phyloP scores from a whole-genome alignment of 78 protist species.

The Polysphondylium violaceum region DNA sequence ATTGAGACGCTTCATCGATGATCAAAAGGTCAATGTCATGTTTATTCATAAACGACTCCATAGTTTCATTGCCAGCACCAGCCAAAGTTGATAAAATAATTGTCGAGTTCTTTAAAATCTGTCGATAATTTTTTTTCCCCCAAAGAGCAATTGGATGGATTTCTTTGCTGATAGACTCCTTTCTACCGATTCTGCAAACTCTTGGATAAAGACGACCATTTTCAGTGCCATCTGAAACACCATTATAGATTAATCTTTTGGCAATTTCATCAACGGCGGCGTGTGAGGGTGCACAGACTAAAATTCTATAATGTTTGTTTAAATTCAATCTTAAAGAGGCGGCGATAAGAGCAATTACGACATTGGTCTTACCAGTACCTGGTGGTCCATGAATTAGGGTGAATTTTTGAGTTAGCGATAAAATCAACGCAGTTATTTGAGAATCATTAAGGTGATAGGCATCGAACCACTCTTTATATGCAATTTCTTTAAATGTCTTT shows the following conservation, averaged over 20 bases:
- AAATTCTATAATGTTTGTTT: constrained; percentile 1
- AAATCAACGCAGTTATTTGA: no score
- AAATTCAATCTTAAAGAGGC: background rate
- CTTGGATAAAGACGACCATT: no score
- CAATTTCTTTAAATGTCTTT: no score
- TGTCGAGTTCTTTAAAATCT: background rate
- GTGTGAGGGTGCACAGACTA: constrained; percentile 89
- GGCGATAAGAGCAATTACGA: background rate
- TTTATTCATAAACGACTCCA: background rate
- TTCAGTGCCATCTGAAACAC: no score
- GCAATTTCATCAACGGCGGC: constrained; percentile 89
- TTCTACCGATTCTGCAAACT: background rate
- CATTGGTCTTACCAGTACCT: constrained; percentile 41
- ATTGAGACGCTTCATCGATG: constrained; percentile 89
- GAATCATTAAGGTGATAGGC: no score
- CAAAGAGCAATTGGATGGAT: background rate
- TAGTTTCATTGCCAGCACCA: background rate
- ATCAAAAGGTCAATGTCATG: constrained; percentile 13
- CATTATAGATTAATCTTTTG: constrained; percentile 71
- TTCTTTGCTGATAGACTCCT: background rate
- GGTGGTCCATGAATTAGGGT: constrained; percentile 56
- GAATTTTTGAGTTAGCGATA: no score
- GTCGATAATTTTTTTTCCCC: background rate
- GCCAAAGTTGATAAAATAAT: background rate
- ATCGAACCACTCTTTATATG: no score